Evolutionary conservation across 139 green algal species (phyloP).

Genomic region (Coelastrella sp.): DNA sequence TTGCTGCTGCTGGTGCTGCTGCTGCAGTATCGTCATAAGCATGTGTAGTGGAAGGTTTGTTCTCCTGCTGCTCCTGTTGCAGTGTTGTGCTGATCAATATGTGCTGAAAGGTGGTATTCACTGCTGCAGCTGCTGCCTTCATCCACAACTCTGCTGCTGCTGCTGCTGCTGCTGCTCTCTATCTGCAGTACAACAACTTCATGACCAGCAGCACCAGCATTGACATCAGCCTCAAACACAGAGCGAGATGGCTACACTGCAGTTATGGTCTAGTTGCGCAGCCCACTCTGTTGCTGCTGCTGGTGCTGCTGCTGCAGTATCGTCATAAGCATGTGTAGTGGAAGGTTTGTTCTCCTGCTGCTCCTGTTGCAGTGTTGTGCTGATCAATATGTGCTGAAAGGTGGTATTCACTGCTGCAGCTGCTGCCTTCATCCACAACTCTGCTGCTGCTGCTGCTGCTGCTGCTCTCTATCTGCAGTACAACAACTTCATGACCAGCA

Average conservation of each 20-base stretch:
- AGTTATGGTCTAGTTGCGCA: no score
- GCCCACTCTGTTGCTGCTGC: no score
- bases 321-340: no score
- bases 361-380: background rate
- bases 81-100: background rate
- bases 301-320: no score
- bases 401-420: background rate
- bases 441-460: slow-evolving; percentile 5
- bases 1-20: no score
- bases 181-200: slow-evolving; percentile 52
- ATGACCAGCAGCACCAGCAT: slow-evolving; percentile 93
- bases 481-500: slow-evolving; percentile 91
- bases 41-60: no score
- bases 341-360: background rate
- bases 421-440: background rate
- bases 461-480: slow-evolving; percentile 55
- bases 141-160: background rate
- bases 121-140: background rate
- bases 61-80: background rate
- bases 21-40: no score
- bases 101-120: no score
- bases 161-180: slow-evolving; percentile 2
- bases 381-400: background rate
- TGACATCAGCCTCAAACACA: slow-evolving; percentile 80
- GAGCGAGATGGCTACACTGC: slow-evolving; percentile 77